phyloP scores from a whole-genome alignment of 768 basidiomycete genomes.

The Suillus weaverae region DNA sequence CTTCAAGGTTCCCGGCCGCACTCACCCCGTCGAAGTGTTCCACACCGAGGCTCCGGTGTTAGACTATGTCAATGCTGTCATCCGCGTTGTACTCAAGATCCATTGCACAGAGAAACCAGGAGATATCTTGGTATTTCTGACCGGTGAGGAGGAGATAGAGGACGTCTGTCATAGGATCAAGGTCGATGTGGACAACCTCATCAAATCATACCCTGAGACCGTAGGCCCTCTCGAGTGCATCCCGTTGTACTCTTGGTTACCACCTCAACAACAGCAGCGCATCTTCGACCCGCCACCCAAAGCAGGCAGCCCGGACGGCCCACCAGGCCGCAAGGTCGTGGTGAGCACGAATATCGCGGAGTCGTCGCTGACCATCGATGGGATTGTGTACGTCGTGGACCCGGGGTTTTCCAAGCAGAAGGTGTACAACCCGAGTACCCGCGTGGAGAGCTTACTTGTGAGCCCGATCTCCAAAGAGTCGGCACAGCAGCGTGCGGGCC shows the following conservation, averaged over 20 bases:
- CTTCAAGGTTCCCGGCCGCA: constrained; percentile 90
- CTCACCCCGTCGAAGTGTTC: constrained; percentile 95
- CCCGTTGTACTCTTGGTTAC: constrained; percentile 93
- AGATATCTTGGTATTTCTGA: constrained; percentile 92
- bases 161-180: constrained; percentile 94
- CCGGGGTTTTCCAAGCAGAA: constrained; percentile 98
- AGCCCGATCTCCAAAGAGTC: constrained; percentile 96
- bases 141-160: constrained; percentile 98
- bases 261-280: constrained; percentile 91
- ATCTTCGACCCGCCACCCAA: constrained; percentile 91
- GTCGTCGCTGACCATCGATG: constrained; percentile 96
- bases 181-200: constrained; percentile 82
- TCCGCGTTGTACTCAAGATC: constrained; percentile 95
- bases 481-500: constrained; percentile 93
- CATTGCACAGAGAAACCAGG: constrained; percentile 94
- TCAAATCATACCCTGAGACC: constrained; percentile 64
- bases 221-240: constrained; percentile 89
- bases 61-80: constrained; percentile 96
- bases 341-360: constrained; percentile 98
- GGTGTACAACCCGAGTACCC: constrained; percentile 95
- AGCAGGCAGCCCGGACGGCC: constrained; percentile 58
- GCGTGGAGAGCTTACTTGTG: constrained; percentile 91
- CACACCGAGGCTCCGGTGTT: constrained; percentile 91
- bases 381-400: constrained; percentile 99
- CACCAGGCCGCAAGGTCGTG: constrained; percentile 90